Base-by-base conservation (phyloP, 345 rosid genomes). In the Pugionium cornutum region DNA sequence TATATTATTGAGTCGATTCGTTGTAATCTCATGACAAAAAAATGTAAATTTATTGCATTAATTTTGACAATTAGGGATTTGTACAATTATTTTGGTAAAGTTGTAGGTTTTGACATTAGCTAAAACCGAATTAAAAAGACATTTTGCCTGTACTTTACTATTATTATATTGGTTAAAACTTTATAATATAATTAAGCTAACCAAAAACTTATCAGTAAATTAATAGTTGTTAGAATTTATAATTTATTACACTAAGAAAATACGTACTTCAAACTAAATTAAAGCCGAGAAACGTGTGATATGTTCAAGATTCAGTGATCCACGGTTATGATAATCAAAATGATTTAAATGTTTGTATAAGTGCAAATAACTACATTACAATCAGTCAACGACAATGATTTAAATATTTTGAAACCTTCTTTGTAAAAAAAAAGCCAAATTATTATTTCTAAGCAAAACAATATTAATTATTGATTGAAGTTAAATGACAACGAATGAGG, bases 261-360 rank as follows among this genome's bases (percentile, higher is more conserved):
- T 11, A 63, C 18, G 32, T 31, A 0, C 39, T 53, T 62, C 18
- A 34, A 58, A 40, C 42, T 48, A 32, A 35, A 18, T 18, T 18
- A 18, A 58, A 72, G 61, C 70, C 76, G 59, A 35, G 46, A 72
- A 65, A 34, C 50, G 42, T 57, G 70, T 36, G 76, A 72, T 72
- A 58, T 64, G 55, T 41, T 56, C 46, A 49, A 64, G 75, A 72
- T 72, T 71, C 40, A 72, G 53, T 40, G 63, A 62, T 72, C 58
- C 47, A 8, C 39, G 64, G 47, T 56, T 46, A n/a, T 63, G 58
- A 47, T 54, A 47, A 45, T 55, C 49, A 49, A 48, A 57, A 3
- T 31, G 7, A 44, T 25, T 2, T 9, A 44, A 18, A 25, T 33
- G 11, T 7, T 1, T 47, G 7, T 45, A 8, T 39, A 56, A 8